A percentile compares a stretch with the other conserved stretches of the same genome.
Evolutionary conservation across 129 eudicot genomes (phyloP).

Genomic region (Helianthus annuus): HanXRQr2.0-SUNRISE NC_035434.2:21494817-21495316

Average conservation of each 20-base stretch:
- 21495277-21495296: constrained; percentile 2
- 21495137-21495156: constrained; percentile 1
- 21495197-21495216: constrained; percentile 90
- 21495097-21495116: constrained; percentile 27
- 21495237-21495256: constrained; percentile 91
- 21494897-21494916: constrained; percentile 2
- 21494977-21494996: not conserved
- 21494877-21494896: constrained; percentile 1
- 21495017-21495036: constrained; percentile 69
- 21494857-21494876: not conserved
- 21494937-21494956: not conserved
- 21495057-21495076: constrained; percentile 90
- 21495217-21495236: constrained; percentile 78
- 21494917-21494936: not conserved
- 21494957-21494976: not conserved
- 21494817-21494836: constrained; percentile 63
- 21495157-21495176: constrained; percentile 41
- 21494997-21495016: constrained; percentile 39
- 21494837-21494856: constrained; percentile 23
- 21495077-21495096: constrained; percentile 90
- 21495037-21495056: constrained; percentile 94
- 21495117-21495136: constrained; percentile 10
- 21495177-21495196: constrained; percentile 71
- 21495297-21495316: not conserved
- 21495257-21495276: constrained; percentile 69